These are phyloP conservation scores for Penicillium sumatraense DNA, from an alignment of 2,329 filamentous ascomycete species.

Conservation along the genomic window DNA sequence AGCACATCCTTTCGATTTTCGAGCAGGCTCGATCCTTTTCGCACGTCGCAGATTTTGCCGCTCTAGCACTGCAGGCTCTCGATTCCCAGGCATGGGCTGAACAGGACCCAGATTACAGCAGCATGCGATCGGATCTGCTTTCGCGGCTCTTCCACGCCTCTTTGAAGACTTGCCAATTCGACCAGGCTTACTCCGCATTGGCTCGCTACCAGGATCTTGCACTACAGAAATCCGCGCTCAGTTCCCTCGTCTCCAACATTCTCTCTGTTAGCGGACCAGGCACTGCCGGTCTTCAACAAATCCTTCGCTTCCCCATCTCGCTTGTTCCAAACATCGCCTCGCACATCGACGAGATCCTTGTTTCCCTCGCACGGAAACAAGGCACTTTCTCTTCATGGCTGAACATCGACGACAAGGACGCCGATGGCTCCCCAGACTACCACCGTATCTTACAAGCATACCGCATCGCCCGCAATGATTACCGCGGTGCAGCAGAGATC, in stretches of 20 bases:
- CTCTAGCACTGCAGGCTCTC: conserved; percentile 71
- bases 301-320: conserved; percentile 75
- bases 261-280: conserved; percentile 45
- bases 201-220: conserved; percentile 72
- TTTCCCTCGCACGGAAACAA: conserved; percentile 70
- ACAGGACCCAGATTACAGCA: conserved; percentile 41
- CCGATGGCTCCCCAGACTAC: conserved; percentile 65
- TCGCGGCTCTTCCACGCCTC: conserved; percentile 83
- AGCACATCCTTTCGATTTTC: conserved; percentile 81
- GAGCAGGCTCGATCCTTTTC: conserved; percentile 77
- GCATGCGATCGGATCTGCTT: conserved; percentile 71
- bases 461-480: conserved; percentile 81
- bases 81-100: conserved; percentile 38
- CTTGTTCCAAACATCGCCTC: conserved; percentile 69
- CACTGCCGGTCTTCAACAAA: conserved; percentile 54
- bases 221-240: conserved; percentile 73
- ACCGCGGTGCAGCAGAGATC: conserved; percentile 72
- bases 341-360: conserved; percentile 78
- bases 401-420: conserved; percentile 41
- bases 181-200: conserved; percentile 80
- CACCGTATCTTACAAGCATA: conserved; percentile 91
- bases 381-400: conserved; percentile 60
- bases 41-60: conserved; percentile 82
- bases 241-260: conserved; percentile 62
- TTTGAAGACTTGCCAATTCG: conserved; percentile 77